These are phyloP conservation scores for Chaetoscypha palmicola DNA, from an alignment of 2,329 filamentous ascomycete species.

Conservation along the genomic window DNA sequence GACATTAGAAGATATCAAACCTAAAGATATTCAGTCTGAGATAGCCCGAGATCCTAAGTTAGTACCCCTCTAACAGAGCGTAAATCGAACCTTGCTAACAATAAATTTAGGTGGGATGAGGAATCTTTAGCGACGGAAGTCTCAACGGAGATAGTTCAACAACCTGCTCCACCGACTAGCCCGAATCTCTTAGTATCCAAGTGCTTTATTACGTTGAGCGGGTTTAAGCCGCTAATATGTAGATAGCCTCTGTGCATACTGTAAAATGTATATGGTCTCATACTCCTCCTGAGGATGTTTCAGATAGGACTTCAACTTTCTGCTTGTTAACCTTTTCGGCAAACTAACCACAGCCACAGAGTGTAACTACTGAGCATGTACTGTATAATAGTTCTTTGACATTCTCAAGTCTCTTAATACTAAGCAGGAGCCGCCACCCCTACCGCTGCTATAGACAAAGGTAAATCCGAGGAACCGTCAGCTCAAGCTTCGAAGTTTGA, in stretches of 20 bases:
- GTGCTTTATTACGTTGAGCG: slow-evolving; percentile 10
- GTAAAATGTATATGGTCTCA: slow-evolving; percentile 8
- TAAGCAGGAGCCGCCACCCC: slow-evolving; percentile 9
- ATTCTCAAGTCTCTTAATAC: slow-evolving; percentile 11
- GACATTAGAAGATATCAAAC: not conserved
- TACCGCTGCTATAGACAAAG: slow-evolving; percentile 2
- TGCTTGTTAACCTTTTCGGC: slow-evolving; percentile 4
- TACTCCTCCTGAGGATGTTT: slow-evolving; percentile 9
- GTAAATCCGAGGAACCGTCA: slow-evolving; percentile 6
- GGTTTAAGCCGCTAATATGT: slow-evolving; percentile 10
- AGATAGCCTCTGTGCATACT: slow-evolving; percentile 11
- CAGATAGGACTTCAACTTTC: slow-evolving; percentile 5
- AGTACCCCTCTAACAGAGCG: slow-evolving; percentile 8
- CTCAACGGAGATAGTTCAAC: slow-evolving; percentile 15
- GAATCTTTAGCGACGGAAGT: slow-evolving; percentile 12
- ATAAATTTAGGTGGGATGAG: slow-evolving; percentile 14
- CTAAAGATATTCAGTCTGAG: slow-evolving; percentile 4
- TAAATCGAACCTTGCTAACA: slow-evolving; percentile 11
- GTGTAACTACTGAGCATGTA: slow-evolving; percentile 12
- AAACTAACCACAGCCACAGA: slow-evolving; percentile 5
- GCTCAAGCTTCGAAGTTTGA: slow-evolving; percentile 16
- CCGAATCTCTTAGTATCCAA: slow-evolving; percentile 10
- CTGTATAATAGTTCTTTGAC: slow-evolving; percentile 10
- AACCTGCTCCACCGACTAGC: slow-evolving; percentile 6
- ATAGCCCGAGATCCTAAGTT: slow-evolving; percentile 11